Percentiles rank a stretch among this genome's conserved stretches.
Conservation (phyloP, 2,329 filamentous ascomycete genomes). For the Aureobasidium lini region DNA sequence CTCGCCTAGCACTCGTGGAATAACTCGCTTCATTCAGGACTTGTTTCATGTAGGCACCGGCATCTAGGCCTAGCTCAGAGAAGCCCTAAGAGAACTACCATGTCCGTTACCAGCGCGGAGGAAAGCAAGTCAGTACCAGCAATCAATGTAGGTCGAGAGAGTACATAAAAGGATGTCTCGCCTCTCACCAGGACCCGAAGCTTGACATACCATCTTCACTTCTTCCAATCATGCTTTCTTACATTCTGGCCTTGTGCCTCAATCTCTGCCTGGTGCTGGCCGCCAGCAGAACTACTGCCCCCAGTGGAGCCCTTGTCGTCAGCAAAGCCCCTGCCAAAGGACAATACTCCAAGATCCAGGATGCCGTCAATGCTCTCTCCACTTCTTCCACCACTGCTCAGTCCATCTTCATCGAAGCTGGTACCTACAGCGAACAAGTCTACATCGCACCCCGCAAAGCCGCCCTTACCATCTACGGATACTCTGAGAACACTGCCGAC, state of each 20-base stretch:
- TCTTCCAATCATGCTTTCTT: background rate
- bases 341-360: slow-evolving; percentile 44
- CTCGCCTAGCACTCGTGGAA: background rate
- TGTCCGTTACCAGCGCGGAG: no score
- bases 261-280: slow-evolving; percentile 19
- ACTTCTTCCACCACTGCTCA: slow-evolving; percentile 43
- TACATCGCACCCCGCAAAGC: slow-evolving; percentile 43
- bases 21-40: background rate
- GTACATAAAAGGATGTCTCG: background rate
- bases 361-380: slow-evolving; percentile 53
- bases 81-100: background rate
- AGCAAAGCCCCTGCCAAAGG: slow-evolving; percentile 24
- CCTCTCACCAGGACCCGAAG: background rate
- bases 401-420: slow-evolving; percentile 55
- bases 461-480: slow-evolving; percentile 51
- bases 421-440: slow-evolving; percentile 56
- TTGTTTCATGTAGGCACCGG: background rate
- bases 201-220: background rate
- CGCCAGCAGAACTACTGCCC: slow-evolving; percentile 37
- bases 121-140: background rate
- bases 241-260: slow-evolving; percentile 14
- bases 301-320: slow-evolving; percentile 46
- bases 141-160: background rate
- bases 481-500: slow-evolving; percentile 45
- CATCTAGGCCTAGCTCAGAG: background rate